phyloP scores from a whole-genome alignment of 371 early-diverging fungal species.

The Sporodiniella umbellata region DNA sequence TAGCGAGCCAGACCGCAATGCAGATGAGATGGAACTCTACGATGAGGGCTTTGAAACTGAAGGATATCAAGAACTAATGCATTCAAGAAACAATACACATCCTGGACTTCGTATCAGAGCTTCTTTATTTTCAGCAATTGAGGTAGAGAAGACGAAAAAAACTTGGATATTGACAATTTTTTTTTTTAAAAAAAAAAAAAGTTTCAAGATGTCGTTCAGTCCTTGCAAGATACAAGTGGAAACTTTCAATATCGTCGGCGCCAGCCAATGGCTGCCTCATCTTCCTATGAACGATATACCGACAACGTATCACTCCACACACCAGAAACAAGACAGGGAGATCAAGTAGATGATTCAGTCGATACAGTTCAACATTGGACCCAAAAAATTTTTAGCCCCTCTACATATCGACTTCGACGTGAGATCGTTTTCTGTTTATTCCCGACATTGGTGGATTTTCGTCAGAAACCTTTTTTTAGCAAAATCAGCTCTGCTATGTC shows the following conservation, averaged over 20 bases:
- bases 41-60: slow-evolving; percentile 49
- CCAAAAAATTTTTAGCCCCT: slow-evolving; percentile 2
- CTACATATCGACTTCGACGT: background rate
- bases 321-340: slow-evolving; percentile 9
- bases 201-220: slow-evolving; percentile 54
- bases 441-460: slow-evolving; percentile 51
- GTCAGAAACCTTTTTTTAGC: slow-evolving; percentile 46
- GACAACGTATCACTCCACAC: slow-evolving; percentile 18
- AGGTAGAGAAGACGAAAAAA: slow-evolving; percentile 16
- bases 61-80: slow-evolving; percentile 29
- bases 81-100: slow-evolving; percentile 22
- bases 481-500: slow-evolving; percentile 52
- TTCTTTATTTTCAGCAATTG: slow-evolving; percentile 47
- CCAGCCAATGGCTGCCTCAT: background rate
- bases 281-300: slow-evolving; percentile 5
- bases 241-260: background rate
- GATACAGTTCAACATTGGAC: background rate
- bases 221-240: slow-evolving; percentile 30
- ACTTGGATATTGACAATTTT: background rate
- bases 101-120: slow-evolving; percentile 39
- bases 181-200: too few species aligned
- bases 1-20: slow-evolving; percentile 8
- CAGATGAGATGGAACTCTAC: slow-evolving; percentile 38
- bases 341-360: background rate
- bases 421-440: slow-evolving; percentile 36